Base-by-base conservation (phyloP, 805 yeast genomes). In the Hyphopichia homilentoma region DNA sequence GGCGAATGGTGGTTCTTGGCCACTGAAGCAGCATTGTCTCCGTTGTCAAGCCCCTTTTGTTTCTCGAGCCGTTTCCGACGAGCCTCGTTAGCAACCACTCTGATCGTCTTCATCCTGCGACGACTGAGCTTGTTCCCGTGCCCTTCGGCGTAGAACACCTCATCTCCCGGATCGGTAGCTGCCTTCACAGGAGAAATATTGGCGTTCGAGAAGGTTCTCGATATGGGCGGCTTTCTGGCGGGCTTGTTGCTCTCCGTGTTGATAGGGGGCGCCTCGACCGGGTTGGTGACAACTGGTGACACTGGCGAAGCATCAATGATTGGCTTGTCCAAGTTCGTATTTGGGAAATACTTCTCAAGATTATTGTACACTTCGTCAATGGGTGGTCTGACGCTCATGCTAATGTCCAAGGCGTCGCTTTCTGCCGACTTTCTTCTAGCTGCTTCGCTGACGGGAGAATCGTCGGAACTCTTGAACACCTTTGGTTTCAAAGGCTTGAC, bases 41-140 rank as follows among this genome's bases (percentile, higher is more conserved):
- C 29, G 7, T 14, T 13, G 13, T 15, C 4, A 21, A 17, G 36
- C 7, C 25, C 17, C 19, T 34, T 40, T 27, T 46, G 52, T 15
- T 47, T 47, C 20, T 57, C 65, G 27, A 59, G 44, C 15, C 65
- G 42, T 40, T 63, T 66, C 18, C 52, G 47, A 11, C 68, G 47
- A 1, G 97, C 97, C 52, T 93, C 98, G 43, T 82, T 77, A 0
- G 97, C 98, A 32, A 94, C 95, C 12, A 84, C 81, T 40, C 99
- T 73, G 35, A 93, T 88, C 3, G 96, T 86, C 58, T 88, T 93
- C 77, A 90, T 83, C 38, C 96, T 71, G 25, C 75, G 69, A 13
- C 71, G 57, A 25, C 58, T 58, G 14, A 63, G 59, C 8, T 52
- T 61, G 8, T 75, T 72, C n/a, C 51, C 61, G 21, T 45, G 53